Conservation (phyloP, 2,329 filamentous ascomycete genomes). For the Hypomyces rosellus region DNA sequence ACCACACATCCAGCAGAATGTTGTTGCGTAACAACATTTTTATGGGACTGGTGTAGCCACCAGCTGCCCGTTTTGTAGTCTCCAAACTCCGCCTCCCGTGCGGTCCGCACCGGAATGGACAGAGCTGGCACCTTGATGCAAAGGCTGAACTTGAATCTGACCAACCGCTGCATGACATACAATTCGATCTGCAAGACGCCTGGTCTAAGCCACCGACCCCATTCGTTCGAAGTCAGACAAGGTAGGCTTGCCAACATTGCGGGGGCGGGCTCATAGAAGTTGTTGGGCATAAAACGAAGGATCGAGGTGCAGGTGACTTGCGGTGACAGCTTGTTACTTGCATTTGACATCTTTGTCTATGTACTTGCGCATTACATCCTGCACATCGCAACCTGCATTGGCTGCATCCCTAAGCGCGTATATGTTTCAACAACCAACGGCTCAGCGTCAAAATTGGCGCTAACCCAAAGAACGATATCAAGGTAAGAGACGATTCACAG, state of each 20-base stretch:
- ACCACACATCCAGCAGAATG: neutral
- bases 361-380: neutral
- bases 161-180: neutral
- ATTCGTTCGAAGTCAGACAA: neutral
- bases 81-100: neutral
- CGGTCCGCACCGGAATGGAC: neutral
- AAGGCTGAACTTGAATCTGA: neutral
- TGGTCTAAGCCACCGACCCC: conserved; percentile 1
- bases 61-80: neutral
- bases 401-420: no score
- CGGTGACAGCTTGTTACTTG: neutral
- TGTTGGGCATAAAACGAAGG: neutral
- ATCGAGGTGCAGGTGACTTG: neutral
- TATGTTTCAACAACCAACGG: no score
- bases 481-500: no score
- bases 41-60: neutral
- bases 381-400: no score
- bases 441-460: no score
- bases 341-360: no score
- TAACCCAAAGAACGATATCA: no score
- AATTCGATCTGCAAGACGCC: neutral
- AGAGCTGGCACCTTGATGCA: neutral
- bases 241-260: neutral
- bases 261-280: neutral
- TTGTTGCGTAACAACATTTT: neutral